phyloP scores from a whole-genome alignment of 306 rosid species.

The Lathyrus aphaca region DNA sequence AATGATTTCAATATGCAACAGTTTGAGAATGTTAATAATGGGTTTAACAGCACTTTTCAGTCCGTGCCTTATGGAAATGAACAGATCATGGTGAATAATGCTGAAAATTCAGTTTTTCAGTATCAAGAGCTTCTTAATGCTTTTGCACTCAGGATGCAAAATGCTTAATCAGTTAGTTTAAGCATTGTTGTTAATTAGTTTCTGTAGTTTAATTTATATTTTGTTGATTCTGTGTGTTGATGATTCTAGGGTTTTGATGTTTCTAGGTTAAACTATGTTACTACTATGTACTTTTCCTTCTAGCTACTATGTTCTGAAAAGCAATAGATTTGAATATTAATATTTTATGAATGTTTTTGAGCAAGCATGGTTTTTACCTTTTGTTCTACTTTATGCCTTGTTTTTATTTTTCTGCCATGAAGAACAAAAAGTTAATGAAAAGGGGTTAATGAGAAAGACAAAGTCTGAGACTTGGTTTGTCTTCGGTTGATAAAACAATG shows the following conservation, averaged over 20 bases:
- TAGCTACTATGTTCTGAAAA: conserved; percentile 13
- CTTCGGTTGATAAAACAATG: conserved; percentile 14
- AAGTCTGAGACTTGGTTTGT: conserved; percentile 3
- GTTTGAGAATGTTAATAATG: conserved; percentile 36
- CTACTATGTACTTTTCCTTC: conserved; percentile 21
- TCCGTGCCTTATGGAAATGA: conserved; percentile 42
- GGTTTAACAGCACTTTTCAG: neutral
- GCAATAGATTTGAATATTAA: conserved; percentile 11
- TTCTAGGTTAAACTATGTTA: conserved; percentile 26
- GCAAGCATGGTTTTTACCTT: conserved; percentile 18
- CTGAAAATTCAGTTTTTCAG: conserved; percentile 47
- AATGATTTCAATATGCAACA: conserved; percentile 42
- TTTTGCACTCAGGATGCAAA: conserved; percentile 57
- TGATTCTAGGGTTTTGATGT: conserved; percentile 34
- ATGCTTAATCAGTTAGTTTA: conserved; percentile 41
- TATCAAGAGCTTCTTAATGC: conserved; percentile 57
- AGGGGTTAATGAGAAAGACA: conserved; percentile 38
- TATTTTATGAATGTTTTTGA: conserved; percentile 25
- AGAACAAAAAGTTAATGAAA: conserved; percentile 26
- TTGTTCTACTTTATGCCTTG: neutral
- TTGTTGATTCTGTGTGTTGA: neutral
- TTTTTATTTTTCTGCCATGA: conserved; percentile 15
- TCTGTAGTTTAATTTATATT: neutral
- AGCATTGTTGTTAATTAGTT: neutral
- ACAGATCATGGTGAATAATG: conserved; percentile 35